Evolutionary conservation across 2,329 filamentous ascomycete genomes (phyloP).

Genomic region (Chrysoporthe puriensis): DNA sequence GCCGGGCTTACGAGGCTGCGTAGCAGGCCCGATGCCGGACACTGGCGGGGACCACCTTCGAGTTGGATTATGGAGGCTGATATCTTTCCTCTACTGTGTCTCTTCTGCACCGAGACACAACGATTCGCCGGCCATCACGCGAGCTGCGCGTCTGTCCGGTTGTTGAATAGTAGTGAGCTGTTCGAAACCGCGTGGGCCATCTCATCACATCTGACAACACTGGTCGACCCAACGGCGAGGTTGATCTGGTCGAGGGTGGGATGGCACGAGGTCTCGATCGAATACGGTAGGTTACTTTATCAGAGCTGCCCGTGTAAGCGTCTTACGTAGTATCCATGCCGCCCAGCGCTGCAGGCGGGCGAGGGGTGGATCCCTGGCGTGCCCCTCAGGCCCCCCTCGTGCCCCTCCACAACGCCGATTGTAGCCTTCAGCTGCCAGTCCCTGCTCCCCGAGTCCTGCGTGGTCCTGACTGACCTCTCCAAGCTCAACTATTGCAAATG

Average conservation of each 20-base stretch:
- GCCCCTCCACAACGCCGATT: constrained; percentile 11
- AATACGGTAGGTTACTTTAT: background rate
- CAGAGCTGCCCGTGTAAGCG: constrained; percentile 9
- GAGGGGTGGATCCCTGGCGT: background rate
- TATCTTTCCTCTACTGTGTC: too few species aligned
- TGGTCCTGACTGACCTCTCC: constrained; percentile 2
- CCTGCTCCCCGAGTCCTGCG: constrained; percentile 5
- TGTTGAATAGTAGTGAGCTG: too few species aligned
- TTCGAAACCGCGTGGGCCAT: too few species aligned
- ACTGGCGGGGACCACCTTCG: too few species aligned
- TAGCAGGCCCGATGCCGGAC: too few species aligned
- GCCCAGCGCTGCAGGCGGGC: background rate
- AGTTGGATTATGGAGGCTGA: too few species aligned
- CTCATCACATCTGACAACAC: too few species aligned
- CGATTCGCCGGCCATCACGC: too few species aligned
- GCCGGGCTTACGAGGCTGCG: too few species aligned
- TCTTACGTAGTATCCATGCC: background rate
- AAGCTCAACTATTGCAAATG: constrained; percentile 38
- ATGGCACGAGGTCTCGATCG: background rate
- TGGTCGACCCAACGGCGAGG: too few species aligned
- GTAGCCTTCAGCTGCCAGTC: constrained; percentile 14
- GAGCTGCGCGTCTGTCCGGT: background rate
- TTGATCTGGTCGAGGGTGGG: background rate
- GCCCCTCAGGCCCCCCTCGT: background rate
- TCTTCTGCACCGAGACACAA: too few species aligned